Base-by-base conservation (phyloP, 805 yeast genomes). In the Wickerhamomyces chambardii region DNA sequence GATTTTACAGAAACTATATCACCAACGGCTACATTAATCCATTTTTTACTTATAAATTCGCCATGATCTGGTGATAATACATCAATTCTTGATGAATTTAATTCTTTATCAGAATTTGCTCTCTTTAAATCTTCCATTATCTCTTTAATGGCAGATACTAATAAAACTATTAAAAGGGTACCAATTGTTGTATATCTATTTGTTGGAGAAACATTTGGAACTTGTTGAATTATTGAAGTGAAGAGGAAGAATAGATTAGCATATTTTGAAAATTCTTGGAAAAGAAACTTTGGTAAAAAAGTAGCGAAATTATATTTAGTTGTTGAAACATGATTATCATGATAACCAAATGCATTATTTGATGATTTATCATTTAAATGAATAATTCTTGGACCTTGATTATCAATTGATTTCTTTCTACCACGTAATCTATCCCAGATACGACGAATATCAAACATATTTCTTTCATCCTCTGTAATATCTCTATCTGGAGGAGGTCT, bases 231-330 rank as follows among this genome's bases (percentile, higher is more conserved):
- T 28, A 75, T 69, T 2, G 97, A 83, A 0, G 99, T 92, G 63
- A 85, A 84, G 35, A 92, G 63, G 57, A 92, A 92, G 61, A 92
- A 92, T 56, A 92, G 64, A 54, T 92, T 92, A 10, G 99, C 97
- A 55, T 92, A 94, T 59, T 90, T 92, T 42, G 96, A 84, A 59
- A 92, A 94, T 59, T 92, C 98, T 63, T 92, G 98, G 49, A 87
- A 86, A 43, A 92, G 61, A 53, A 92, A 92, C 59, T 94, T 94
- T 17, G 98, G 98, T 33, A 92, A 44, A 50, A 92, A 92, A 0
- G 98, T 94, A 17, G 92, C 95, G 39, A 78, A 59, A 55, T 92
- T 94, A 64, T 94, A 92, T 56, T 92, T 92, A 11, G 98, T 89
- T 5, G 99, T 94, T 21, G 95, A 83, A 44, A 92, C 80, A 54